Conservation (phyloP, 2,329 filamentous ascomycete species). For the Fusarium torulosum region DNA sequence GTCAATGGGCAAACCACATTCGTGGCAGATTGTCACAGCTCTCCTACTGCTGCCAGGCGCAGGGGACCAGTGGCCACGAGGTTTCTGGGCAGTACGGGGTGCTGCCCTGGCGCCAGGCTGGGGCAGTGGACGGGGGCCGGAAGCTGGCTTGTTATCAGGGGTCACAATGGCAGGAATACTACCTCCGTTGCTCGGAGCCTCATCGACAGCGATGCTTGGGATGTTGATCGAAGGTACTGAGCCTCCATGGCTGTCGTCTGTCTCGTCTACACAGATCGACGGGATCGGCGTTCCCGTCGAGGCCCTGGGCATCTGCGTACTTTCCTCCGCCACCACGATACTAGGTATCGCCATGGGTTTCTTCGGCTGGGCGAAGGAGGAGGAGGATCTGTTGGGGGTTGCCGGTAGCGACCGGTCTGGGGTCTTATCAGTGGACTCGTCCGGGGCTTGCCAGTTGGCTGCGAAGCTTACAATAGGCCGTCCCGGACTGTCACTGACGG, state of each 20-base stretch:
- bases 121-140: constrained; percentile 56
- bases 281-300: constrained; percentile 51
- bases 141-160: constrained; percentile 56
- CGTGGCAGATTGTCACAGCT: constrained; percentile 81
- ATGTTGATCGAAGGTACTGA: constrained; percentile 56
- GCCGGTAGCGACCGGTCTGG: constrained; percentile 56
- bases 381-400: constrained; percentile 43
- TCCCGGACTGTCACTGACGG: constrained; percentile 90
- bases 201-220: constrained; percentile 64
- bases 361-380: constrained; percentile 47
- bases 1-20: constrained; percentile 86
- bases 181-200: constrained; percentile 45
- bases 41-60: constrained; percentile 61
- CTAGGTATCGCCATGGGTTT: constrained; percentile 62
- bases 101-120: constrained; percentile 56
- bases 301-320: constrained; percentile 52
- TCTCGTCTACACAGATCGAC: constrained; percentile 53
- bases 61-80: constrained; percentile 71
- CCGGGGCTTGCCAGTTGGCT: constrained; percentile 80
- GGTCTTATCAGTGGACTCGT: constrained; percentile 77
- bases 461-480: constrained; percentile 98
- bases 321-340: constrained; percentile 67
- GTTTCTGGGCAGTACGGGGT: constrained; percentile 55
- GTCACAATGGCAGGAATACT: constrained; percentile 61
- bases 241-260: constrained; percentile 40